These are phyloP conservation scores for Paecilomyces variotii DNA, from an alignment of 2,329 filamentous ascomycete genomes.

Conservation along the genomic window DNA sequence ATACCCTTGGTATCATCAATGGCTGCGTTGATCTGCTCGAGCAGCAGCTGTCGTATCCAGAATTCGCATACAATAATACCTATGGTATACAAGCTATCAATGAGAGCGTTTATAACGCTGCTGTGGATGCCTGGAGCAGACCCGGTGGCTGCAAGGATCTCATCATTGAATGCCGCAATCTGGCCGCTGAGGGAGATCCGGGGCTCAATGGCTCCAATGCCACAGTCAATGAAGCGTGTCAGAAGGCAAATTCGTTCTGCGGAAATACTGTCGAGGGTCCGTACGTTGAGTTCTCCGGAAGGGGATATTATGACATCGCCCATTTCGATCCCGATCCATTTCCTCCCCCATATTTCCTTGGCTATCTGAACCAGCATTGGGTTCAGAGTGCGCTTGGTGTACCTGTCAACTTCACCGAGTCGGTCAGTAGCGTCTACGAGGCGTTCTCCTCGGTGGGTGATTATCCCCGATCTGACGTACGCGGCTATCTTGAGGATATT, in stretches of 20 bases:
- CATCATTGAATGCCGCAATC: conserved; percentile 43
- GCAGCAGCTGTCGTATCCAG: conserved; percentile 41
- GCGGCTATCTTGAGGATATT: conserved; percentile 26
- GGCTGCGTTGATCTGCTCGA: conserved; percentile 47
- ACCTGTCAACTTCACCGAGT: conserved; percentile 50
- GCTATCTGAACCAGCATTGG: conserved; percentile 50
- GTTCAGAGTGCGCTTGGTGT: conserved; percentile 53
- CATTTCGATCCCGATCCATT: conserved; percentile 46
- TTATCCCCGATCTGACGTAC: conserved; percentile 40
- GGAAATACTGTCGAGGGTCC: conserved; percentile 36
- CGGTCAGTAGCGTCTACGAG: conserved; percentile 34
- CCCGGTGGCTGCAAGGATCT: conserved; percentile 48
- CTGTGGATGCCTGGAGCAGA: conserved; percentile 37
- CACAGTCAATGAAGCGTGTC: conserved; percentile 40
- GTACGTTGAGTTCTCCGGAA: conserved; percentile 34
- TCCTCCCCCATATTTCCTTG: conserved; percentile 44
- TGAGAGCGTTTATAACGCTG: conserved; percentile 38
- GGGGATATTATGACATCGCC: conserved; percentile 52
- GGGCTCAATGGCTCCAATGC: conserved; percentile 39
- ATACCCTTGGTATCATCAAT: conserved; percentile 50
- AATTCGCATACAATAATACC: conserved; percentile 51
- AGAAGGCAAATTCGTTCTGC: conserved; percentile 40
- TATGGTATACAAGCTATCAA: conserved; percentile 49
- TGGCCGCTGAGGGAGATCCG: conserved; percentile 43
- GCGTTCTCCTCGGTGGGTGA: conserved; percentile 44